Conservation (phyloP, 495 filamentous ascomycete genomes). For the Endocarpon pusillum region DNA sequence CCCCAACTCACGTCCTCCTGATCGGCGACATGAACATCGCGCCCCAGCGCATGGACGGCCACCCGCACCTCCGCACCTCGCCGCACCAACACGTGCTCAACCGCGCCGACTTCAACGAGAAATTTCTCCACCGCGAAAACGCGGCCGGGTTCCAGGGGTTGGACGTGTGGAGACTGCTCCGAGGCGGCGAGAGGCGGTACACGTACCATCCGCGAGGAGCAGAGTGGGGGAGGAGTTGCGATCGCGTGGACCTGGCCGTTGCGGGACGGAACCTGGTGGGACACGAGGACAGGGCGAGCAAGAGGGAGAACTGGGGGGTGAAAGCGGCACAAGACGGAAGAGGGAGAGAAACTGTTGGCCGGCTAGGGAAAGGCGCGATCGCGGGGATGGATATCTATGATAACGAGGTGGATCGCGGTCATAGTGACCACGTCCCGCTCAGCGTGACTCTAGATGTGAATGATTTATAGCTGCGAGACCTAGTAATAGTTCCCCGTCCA, state of each 20-base stretch:
- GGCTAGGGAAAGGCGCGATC: too few relatives aligned
- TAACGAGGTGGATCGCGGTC: too few relatives aligned
- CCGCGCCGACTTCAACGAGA: slow-evolving; percentile 28
- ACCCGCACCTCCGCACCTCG: slow-evolving; percentile 23
- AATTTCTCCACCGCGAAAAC: slow-evolving; percentile 25
- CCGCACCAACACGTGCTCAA: slow-evolving; percentile 30
- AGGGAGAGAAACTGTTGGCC: too few relatives aligned
- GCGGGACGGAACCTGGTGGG: too few relatives aligned
- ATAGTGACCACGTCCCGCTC: too few relatives aligned
- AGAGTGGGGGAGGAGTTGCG: slow-evolving; percentile 19
- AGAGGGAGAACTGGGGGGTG: too few relatives aligned
- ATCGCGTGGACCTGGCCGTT: slow-evolving; percentile 24
- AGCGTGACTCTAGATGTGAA: too few relatives aligned
- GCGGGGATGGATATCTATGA: too few relatives aligned
- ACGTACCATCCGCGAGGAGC: slow-evolving; percentile 15
- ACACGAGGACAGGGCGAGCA: too few relatives aligned
- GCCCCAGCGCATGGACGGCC: slow-evolving; percentile 21
- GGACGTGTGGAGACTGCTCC: slow-evolving; percentile 15
- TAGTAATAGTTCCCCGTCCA: too few relatives aligned
- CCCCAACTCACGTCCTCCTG: slow-evolving; percentile 21
- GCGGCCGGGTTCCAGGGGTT: slow-evolving; percentile 8
- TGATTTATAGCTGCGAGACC: too few relatives aligned
- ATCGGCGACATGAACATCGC: slow-evolving; percentile 35
- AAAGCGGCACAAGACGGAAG: too few relatives aligned
- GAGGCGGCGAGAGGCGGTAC: slow-evolving; percentile 14